phyloP scores from a whole-genome alignment of 257 asterid species.

The Eucommia ulmoides region DNA sequence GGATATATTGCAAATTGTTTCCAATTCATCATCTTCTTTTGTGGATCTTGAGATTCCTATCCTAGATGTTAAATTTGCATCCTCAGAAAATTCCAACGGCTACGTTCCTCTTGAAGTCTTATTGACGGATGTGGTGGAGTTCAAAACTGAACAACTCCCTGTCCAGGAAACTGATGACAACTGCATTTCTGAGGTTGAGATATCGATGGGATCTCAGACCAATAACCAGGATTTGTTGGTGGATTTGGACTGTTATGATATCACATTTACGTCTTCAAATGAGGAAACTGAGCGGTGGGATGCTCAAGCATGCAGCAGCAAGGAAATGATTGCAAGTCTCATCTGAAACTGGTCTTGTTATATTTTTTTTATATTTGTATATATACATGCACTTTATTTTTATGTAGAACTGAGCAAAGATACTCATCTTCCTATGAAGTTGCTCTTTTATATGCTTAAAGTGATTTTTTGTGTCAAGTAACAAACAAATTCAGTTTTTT shows the following conservation, averaged over 20 bases:
- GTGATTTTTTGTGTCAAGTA: background rate
- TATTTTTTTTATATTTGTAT: too few species aligned
- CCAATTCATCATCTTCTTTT: too few species aligned
- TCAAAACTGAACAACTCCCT: constrained; percentile 15
- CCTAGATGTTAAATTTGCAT: constrained; percentile 36
- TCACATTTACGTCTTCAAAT: constrained; percentile 12
- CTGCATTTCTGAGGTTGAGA: constrained; percentile 10
- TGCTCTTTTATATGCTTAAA: background rate
- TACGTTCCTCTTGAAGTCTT: constrained; percentile 50
- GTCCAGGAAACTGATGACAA: constrained; percentile 10
- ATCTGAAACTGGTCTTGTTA: constrained; percentile 19
- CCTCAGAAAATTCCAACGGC: constrained; percentile 12
- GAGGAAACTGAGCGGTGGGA: constrained; percentile 13
- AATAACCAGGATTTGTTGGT: constrained; percentile 20
- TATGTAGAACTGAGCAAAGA: background rate
- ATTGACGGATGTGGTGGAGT: constrained; percentile 25
- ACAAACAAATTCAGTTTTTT: background rate
- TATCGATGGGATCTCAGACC: constrained; percentile 10
- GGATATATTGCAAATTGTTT: too few species aligned
- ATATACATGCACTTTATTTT: background rate
- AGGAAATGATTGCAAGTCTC: constrained; percentile 29
- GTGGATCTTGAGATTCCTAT: background rate
- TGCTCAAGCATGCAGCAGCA: constrained; percentile 16
- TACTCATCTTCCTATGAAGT: background rate
- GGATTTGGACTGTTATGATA: constrained; percentile 27